Evolutionary conservation across 495 filamentous ascomycete genomes (phyloP).

Genomic region (Glarea lozoyensis): DNA sequence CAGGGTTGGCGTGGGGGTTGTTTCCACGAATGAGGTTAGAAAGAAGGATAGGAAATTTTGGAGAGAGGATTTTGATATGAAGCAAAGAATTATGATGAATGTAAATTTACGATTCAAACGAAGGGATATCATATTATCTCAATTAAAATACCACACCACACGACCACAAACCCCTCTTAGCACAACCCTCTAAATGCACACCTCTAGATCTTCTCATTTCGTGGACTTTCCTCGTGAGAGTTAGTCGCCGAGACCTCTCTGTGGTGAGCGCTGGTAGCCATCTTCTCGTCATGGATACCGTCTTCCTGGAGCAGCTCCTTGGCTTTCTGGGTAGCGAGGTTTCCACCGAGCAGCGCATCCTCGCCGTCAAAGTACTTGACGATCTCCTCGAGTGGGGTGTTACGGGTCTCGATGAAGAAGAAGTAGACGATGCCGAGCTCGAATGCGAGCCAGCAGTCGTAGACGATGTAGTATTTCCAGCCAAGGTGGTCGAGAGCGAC

Average conservation of each 20-base stretch:
- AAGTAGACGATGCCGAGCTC: conserved; percentile 38
- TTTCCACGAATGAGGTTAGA: too few species aligned
- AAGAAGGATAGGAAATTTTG: too few species aligned
- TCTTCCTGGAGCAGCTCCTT: conserved; percentile 4
- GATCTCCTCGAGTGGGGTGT: conserved; percentile 19
- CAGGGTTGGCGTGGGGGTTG: too few species aligned
- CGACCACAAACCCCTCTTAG: not conserved
- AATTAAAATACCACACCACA: not conserved
- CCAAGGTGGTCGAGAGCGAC: conserved; percentile 35
- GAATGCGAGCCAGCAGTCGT: conserved; percentile 31
- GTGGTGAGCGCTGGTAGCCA: not conserved
- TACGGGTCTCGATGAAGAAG: conserved; percentile 27
- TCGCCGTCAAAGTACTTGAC: conserved; percentile 18
- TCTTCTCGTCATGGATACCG: not conserved
- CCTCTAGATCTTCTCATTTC: too few species aligned
- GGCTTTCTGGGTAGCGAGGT: conserved; percentile 13
- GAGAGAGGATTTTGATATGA: too few species aligned
- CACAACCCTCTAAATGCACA: too few species aligned
- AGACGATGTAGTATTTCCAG: conserved; percentile 40
- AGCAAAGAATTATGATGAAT: too few species aligned
- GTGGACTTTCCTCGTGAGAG: not conserved
- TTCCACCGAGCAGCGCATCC: conserved; percentile 10
- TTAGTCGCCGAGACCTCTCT: conserved; percentile 4
- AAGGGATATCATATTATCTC: too few species aligned
- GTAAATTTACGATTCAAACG: too few species aligned